Evolutionary conservation across 2,329 filamentous ascomycete species (phyloP).

Genomic region (Claviceps digitariae): DNA sequence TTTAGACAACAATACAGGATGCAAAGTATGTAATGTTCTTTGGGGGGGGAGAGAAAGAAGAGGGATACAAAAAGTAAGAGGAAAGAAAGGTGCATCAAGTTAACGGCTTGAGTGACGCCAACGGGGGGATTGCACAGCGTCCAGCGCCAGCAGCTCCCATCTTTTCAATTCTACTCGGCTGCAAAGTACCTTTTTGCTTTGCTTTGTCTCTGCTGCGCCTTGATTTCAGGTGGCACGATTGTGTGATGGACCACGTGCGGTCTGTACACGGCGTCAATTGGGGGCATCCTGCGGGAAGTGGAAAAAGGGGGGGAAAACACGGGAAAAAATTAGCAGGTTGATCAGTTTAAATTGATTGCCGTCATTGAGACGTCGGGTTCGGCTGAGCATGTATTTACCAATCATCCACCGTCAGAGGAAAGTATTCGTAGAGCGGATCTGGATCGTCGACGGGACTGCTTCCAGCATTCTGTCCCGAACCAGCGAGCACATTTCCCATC

Average conservation of each 20-base stretch:
- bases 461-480: slow-evolving; percentile 24
- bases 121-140: too few relatives aligned
- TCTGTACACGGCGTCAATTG: slow-evolving; percentile 78
- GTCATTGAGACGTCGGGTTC: too few relatives aligned
- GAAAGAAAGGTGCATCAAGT: too few relatives aligned
- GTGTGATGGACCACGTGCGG: slow-evolving; percentile 93
- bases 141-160: too few relatives aligned
- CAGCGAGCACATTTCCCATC: slow-evolving; percentile 24
- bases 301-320: neutral
- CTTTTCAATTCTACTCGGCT: slow-evolving; percentile 32
- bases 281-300: slow-evolving; percentile 49
- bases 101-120: too few relatives aligned
- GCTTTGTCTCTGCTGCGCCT: slow-evolving; percentile 51
- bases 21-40: too few relatives aligned
- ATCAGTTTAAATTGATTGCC: too few relatives aligned
- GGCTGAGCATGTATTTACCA: slow-evolving; percentile 36
- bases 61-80: too few relatives aligned
- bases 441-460: slow-evolving; percentile 60
- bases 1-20: too few relatives aligned
- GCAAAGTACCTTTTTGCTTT: slow-evolving; percentile 62
- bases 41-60: too few relatives aligned
- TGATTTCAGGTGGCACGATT: slow-evolving; percentile 53
- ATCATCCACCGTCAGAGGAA: slow-evolving; percentile 79
- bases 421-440: slow-evolving; percentile 87
- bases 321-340: neutral